Conservation (phyloP, 441 rosid genomes). For the Brassica balearica region DNA sequence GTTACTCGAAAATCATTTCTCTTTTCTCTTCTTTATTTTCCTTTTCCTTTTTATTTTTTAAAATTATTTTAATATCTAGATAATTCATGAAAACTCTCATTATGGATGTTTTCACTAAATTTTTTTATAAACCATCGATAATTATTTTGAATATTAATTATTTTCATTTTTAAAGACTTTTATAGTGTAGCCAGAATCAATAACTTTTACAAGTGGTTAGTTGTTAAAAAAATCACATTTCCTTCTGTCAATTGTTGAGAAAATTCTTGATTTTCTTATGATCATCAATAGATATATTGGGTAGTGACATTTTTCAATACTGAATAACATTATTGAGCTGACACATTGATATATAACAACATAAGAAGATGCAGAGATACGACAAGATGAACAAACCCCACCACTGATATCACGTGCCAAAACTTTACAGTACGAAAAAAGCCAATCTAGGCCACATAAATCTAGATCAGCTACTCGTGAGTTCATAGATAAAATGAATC, state of each 20-base stretch:
- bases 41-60: no score
- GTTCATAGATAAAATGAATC: no score
- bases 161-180: neutral
- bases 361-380: slow-evolving; percentile 14
- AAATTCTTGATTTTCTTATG: neutral
- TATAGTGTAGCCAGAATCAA: neutral
- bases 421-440: slow-evolving; percentile 10
- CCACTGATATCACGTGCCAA: slow-evolving; percentile 39
- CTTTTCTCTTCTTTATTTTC: neutral
- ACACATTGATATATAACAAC: slow-evolving; percentile 11
- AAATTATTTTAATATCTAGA: no score
- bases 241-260: neutral
- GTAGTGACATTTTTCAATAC: neutral
- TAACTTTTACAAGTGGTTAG: neutral
- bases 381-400: slow-evolving; percentile 38
- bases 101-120: no score
- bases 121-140: no score
- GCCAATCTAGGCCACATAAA: no score
- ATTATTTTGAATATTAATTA: no score
- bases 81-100: no score
- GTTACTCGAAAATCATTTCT: no score
- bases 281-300: neutral
- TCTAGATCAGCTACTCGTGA: no score
- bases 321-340: slow-evolving; percentile 32
- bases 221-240: neutral